phyloP scores from a whole-genome alignment of 352 stramenopile species.

The Phytophthora sojae region DNA sequence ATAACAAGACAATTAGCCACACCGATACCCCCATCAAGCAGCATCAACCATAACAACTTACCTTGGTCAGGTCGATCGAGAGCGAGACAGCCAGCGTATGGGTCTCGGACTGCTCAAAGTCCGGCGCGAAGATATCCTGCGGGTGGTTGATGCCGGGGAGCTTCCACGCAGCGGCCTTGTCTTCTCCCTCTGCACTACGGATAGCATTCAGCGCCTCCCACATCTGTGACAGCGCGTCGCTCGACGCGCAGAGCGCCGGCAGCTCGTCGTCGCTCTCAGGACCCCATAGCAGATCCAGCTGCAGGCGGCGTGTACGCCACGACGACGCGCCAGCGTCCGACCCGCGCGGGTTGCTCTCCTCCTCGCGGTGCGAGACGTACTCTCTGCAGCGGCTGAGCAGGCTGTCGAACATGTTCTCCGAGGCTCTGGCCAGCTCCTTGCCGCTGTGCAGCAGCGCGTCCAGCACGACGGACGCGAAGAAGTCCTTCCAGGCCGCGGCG shows the following conservation, averaged over 20 bases:
- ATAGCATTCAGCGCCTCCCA: conserved; percentile 71
- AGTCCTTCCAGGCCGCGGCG: conserved; percentile 78
- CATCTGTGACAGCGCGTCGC: conserved; percentile 61
- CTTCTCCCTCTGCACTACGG: conserved; percentile 29
- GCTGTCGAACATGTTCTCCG: conserved; percentile 73
- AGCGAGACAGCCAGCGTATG: conserved; percentile 52
- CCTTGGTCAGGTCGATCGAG: conserved; percentile 58
- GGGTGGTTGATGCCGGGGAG: conserved; percentile 62
- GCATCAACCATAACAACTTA: conserved; percentile 22
- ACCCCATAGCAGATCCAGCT: conserved; percentile 72
- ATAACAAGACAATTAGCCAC: conserved; percentile 3
- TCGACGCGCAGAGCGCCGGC: conserved; percentile 60
- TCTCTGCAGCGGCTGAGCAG: conserved; percentile 75
- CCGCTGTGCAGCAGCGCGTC: conserved; percentile 74
- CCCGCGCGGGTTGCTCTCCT: conserved; percentile 66
- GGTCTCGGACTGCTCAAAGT: conserved; percentile 45
- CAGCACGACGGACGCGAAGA: conserved; percentile 73
- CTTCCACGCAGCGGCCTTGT: conserved; percentile 52
- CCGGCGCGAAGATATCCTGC: conserved; percentile 54
- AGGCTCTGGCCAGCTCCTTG: conserved; percentile 45
- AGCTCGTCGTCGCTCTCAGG: conserved; percentile 68
- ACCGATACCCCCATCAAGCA: background rate
- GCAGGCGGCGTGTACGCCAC: conserved; percentile 77
- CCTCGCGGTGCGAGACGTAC: conserved; percentile 71
- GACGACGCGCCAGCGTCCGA: conserved; percentile 49